Percentiles rank a stretch among this genome's conserved stretches.
These are phyloP conservation scores for Solanum hybrid DNA, from an alignment of 305 asterid genomes.

Conservation along the genomic window DNA sequence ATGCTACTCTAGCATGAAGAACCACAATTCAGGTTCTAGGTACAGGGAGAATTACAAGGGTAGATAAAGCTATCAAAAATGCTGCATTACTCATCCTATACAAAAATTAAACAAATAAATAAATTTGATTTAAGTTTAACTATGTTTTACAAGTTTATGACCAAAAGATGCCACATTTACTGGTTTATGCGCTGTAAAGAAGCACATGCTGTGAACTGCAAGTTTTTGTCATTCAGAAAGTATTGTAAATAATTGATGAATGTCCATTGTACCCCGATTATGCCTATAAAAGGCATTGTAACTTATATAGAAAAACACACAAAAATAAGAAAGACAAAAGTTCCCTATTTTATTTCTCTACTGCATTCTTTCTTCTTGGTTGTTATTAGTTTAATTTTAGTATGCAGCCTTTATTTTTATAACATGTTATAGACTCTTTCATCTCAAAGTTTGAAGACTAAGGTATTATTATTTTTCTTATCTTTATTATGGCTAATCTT, in stretches of 20 bases:
- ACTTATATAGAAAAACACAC: neutral
- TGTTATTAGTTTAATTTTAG: neutral
- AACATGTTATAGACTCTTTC: neutral
- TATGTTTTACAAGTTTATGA: neutral
- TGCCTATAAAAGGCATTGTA: neutral
- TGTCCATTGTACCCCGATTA: neutral
- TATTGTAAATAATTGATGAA: neutral
- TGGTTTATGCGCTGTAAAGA: neutral
- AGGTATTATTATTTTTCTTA: neutral
- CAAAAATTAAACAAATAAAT: neutral
- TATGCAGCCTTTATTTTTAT: too few species aligned
- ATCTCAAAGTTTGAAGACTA: neutral
- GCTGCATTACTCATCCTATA: neutral
- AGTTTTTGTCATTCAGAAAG: neutral
- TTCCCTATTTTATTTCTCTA: neutral
- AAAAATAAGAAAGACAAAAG: neutral
- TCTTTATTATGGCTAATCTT: neutral
- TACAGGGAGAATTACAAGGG: neutral
- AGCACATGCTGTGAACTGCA: neutral
- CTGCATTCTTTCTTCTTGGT: neutral
- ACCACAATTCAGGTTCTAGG: neutral
- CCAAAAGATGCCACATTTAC: neutral
- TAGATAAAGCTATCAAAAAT: neutral
- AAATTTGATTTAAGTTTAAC: neutral
- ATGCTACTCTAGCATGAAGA: neutral